Evolutionary conservation across 305 asterid species (phyloP), one percentile per base, ranked within the genome.

Genomic region (Fraxinus velutina): DNA sequence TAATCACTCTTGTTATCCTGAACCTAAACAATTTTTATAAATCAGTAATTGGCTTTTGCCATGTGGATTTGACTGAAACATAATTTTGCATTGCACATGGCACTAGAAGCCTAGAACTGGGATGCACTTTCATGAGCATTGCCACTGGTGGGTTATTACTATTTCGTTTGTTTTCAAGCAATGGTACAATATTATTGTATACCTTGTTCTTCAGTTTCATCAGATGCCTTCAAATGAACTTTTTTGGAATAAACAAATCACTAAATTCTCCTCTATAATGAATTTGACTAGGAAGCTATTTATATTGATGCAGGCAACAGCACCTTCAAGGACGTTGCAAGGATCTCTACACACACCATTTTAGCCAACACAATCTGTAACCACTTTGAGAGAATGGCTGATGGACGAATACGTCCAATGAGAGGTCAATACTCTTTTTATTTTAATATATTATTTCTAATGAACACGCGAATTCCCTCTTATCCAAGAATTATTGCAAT

Each of bases 281-380:
- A 15, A 52, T 52, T 52, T 84, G 55, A 77, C 19, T 79, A 86
- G 80, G 84, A 73, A 32, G 66, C 21, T 77, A 29, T 66, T 33
- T 78, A 30, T 77, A 37, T 76, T 84, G 37, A 34, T 77, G 85
- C 91, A 93, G 98, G 88, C 83, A 80, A 84, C 94, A 76, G 75
- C 83, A 76, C 86, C 90, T 85, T 88, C 93, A 86, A 89, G 91
- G 88, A 89, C 90, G 79, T 84, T 85, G 89, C 96, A 84, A 84
- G 94, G 90, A 78, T 83, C 77, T 87, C 88, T 57, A 88, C 89
- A 12, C 91, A 87, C 90, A 81, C 88, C 79, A 60, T 91, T 85
- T 87, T 92, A 89, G 91, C 86, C 83, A 91, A 88, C 42, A 88
- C 34, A 60, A 36, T 77, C 37, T 92, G 86, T 84, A 21, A 73